Evolutionary conservation across 306 rosid genomes (phyloP).

Genomic region (Ammopiptanthus mongolicus): DNA sequence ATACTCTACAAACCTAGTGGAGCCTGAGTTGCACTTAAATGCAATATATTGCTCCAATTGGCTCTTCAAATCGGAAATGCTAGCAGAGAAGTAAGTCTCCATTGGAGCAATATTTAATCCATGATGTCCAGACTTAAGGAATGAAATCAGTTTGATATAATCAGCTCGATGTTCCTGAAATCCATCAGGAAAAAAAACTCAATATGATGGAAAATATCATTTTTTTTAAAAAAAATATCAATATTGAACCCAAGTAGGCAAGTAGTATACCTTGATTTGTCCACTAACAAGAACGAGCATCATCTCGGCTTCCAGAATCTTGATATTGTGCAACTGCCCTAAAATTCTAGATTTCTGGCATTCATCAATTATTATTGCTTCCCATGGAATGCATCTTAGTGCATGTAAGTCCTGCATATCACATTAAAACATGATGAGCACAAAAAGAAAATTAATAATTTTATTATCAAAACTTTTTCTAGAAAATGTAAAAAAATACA

Average conservation of each 20-base stretch:
- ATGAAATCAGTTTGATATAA: constrained; percentile 32
- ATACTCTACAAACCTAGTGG: constrained; percentile 35
- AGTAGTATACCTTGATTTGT: constrained; percentile 36
- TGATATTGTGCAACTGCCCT: constrained; percentile 17
- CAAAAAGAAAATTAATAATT: not conserved
- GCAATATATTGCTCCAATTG: constrained; percentile 31
- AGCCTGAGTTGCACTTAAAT: constrained; percentile 21
- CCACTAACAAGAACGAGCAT: constrained; percentile 33
- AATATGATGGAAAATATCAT: constrained; percentile 14
- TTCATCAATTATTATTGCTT: constrained; percentile 42
- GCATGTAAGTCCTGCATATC: constrained; percentile 31
- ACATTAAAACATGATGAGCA: not conserved
- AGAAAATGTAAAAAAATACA: not conserved
- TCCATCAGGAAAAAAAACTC: not conserved
- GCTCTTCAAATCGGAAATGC: constrained; percentile 30
- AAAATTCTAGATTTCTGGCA: constrained; percentile 31
- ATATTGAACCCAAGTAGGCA: not conserved
- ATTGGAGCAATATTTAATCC: not conserved
- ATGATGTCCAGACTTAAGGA: constrained; percentile 23
- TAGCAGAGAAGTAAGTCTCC: constrained; percentile 1
- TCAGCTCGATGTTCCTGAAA: constrained; percentile 37
- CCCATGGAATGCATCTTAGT: constrained; percentile 29
- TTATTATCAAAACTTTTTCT: not conserved
- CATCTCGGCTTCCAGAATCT: constrained; percentile 21
- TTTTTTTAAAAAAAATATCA: constrained; percentile 10